Conservation (phyloP, 1,284 basidiomycete genomes). For the Exobasidium cylindrosporum region DNA sequence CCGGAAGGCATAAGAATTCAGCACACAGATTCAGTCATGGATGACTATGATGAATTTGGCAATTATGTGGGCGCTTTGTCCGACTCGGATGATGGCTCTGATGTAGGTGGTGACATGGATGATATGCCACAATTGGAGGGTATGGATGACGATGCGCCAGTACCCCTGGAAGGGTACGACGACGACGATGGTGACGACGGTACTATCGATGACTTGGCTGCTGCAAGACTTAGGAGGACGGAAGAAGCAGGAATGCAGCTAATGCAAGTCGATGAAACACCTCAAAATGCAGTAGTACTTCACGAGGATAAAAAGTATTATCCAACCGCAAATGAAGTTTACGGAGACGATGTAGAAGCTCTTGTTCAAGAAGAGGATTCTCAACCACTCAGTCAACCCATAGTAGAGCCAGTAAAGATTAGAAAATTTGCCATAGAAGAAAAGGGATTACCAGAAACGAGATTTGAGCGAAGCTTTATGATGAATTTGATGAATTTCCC, state of each 20-base stretch:
- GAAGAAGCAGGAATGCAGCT: slow-evolving; percentile 56
- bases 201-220: background rate
- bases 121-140: slow-evolving; percentile 8
- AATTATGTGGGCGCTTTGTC: slow-evolving; percentile 55
- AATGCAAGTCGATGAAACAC: slow-evolving; percentile 46
- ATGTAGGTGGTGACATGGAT: slow-evolving; percentile 1
- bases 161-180: slow-evolving; percentile 18
- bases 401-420: slow-evolving; percentile 93
- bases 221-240: background rate
- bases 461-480: slow-evolving; percentile 69
- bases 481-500: slow-evolving; percentile 87
- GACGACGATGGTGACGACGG: slow-evolving; percentile 15
- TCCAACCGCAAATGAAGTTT: slow-evolving; percentile 84
- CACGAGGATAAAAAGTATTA: slow-evolving; percentile 99
- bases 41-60: slow-evolving; percentile 49
- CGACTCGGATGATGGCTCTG: slow-evolving; percentile 36
- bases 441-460: slow-evolving; percentile 39
- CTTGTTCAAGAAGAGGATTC: slow-evolving; percentile 98
- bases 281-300: slow-evolving; percentile 80
- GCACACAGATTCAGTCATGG: no score
- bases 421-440: slow-evolving; percentile 72
- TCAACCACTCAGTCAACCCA: slow-evolving; percentile 90
- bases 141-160: slow-evolving; percentile 2
- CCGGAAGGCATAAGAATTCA: no score
- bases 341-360: slow-evolving; percentile 90